phyloP scores from a whole-genome alignment of 805 yeast species.

The Wickerhamiella spandovensis region DNA sequence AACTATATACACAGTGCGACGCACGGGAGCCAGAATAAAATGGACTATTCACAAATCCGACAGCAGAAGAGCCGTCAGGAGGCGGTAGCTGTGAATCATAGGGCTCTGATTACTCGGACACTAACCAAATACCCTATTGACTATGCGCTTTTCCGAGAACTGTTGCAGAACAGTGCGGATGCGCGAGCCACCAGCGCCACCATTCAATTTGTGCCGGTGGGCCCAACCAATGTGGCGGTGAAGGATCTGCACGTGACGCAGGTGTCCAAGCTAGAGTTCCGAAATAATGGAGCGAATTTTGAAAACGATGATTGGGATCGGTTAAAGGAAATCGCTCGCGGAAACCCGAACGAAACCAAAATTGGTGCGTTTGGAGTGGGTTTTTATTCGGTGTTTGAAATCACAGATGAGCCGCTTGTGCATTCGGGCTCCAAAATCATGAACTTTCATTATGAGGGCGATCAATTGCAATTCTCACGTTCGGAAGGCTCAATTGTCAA shows the following conservation, averaged over 20 bases:
- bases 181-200: slow-evolving; percentile 26
- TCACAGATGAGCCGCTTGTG: slow-evolving; percentile 68
- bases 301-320: slow-evolving; percentile 28
- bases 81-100: slow-evolving; percentile 29
- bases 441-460: slow-evolving; percentile 27
- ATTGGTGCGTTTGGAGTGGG: slow-evolving; percentile 34
- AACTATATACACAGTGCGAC: background rate
- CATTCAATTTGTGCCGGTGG: slow-evolving; percentile 19
- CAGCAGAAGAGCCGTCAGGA: slow-evolving; percentile 10
- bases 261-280: slow-evolving; percentile 16
- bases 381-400: slow-evolving; percentile 63
- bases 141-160: slow-evolving; percentile 28
- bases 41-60: background rate
- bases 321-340: slow-evolving; percentile 29
- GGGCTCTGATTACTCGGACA: slow-evolving; percentile 30
- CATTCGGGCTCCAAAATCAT: slow-evolving; percentile 30
- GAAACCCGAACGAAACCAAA: slow-evolving; percentile 31
- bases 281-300: slow-evolving; percentile 26
- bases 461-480: slow-evolving; percentile 25
- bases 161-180: slow-evolving; percentile 30
- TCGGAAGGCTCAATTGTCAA: slow-evolving; percentile 14
- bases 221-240: slow-evolving; percentile 5
- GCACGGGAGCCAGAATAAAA: background rate
- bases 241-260: slow-evolving; percentile 20
- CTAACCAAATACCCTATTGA: slow-evolving; percentile 32